Evolutionary conservation across 495 filamentous ascomycete genomes (phyloP), one percentile per base, ranked within the genome.

Genomic region (Jackrogersella minutella): DNA sequence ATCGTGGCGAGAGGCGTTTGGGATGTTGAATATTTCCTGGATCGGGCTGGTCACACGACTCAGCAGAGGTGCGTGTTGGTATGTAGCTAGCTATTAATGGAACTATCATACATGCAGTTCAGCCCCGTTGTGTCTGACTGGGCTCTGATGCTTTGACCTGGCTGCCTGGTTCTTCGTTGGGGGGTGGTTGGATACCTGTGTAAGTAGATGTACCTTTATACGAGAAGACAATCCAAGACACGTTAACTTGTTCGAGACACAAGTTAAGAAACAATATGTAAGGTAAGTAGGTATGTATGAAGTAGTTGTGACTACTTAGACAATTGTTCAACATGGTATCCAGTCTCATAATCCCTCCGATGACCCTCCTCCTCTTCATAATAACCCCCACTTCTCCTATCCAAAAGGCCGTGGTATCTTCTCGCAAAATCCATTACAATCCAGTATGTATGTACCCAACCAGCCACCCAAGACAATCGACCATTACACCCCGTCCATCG

Each of bases 401-500:
- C 10, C 43, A 10, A 26, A 14, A n/a, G n/a, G 22, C 8, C 21
- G 43, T 28, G 43, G 43, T 28, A 28, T 47, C 43, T 22, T 28
- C 43, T 21, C 22, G 22, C 11, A 47, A 26, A 47, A 26, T 47
- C 26, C 21, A 11, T 46, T 11, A 3, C 21, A 21, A 26, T 24
- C 10, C 43, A n/a, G n/a, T n/a, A n/a, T n/a, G n/a, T n/a, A n/a
- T n/a, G n/a, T n/a, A n/a, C n/a, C n/a, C n/a, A n/a, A n/a, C n/a
- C n/a, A n/a, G n/a, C n/a, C n/a, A n/a, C n/a, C n/a, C n/a, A n/a
- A 26, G 14, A 28, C 43, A 47, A 5, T 47, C 22, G 26, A 11
- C 22, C 43, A 47, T 47, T 47, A 47, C 43, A 5, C 22, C 43
- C 43, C 43, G 22, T 26, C 43, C 3, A 62, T 17, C 30, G n/a